A percentile compares a stretch with the other conserved stretches of the same genome.
phyloP scores from a whole-genome alignment of 345 rosid genomes.

The Microcos paniculata region DNA sequence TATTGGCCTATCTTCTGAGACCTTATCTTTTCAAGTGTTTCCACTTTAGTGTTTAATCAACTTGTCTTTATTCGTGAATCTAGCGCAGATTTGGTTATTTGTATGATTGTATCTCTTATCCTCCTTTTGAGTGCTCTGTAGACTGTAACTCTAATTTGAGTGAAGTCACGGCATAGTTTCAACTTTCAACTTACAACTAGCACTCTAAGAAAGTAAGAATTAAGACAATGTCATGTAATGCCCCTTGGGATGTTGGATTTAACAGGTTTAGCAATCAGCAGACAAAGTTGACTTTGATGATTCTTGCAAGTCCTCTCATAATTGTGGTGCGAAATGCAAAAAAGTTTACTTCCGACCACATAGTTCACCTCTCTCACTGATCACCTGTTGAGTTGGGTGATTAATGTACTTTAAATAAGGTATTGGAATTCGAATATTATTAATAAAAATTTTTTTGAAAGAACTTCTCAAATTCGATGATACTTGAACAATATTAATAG shows the following conservation, averaged over 20 bases:
- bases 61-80: neutral
- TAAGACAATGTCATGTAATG: neutral
- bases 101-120: no score
- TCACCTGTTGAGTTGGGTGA: no score
- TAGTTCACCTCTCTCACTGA: no score
- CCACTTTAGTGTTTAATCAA: neutral
- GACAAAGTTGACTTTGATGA: neutral
- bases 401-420: no score
- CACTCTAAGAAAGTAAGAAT: no score
- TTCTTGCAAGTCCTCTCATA: neutral
- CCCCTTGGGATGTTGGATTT: neutral
- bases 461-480: no score
- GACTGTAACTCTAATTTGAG: no score
- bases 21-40: conserved; percentile 2
- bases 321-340: neutral
- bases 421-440: no score
- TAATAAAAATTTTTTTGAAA: no score
- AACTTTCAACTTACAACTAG: neutral
- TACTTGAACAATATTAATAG: no score
- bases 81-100: neutral
- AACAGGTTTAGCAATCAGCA: neutral
- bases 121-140: neutral
- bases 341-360: neutral
- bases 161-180: neutral
- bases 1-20: neutral